Percentiles rank a stretch among this genome's conserved stretches.
These are phyloP conservation scores for Fagopyrum homotropicum DNA, from an alignment of 148 eudicot species.

Conservation along the genomic window DNA sequence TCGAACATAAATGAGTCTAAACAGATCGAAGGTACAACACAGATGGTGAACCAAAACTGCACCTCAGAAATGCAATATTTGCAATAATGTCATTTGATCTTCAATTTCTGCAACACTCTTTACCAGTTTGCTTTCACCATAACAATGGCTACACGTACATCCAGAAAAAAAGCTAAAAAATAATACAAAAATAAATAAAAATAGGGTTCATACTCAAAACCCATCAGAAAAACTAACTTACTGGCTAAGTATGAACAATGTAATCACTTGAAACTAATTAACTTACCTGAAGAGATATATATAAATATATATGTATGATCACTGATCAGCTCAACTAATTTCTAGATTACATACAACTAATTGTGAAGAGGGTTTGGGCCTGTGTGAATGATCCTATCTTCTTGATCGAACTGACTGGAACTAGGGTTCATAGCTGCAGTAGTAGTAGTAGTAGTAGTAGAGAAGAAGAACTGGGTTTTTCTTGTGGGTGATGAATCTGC, in stretches of 20 bases:
- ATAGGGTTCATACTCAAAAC: background rate
- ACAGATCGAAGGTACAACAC: background rate
- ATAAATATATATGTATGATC: background rate
- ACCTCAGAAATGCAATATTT: background rate
- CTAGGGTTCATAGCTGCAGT: background rate
- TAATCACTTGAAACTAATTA: background rate
- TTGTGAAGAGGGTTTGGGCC: conserved; percentile 17
- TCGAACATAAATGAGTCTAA: conserved; percentile 9
- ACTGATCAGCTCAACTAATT: background rate
- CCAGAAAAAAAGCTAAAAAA: background rate
- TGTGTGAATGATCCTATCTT: conserved; percentile 11
- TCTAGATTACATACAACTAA: background rate
- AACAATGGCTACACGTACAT: conserved; percentile 7
- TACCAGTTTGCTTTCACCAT: background rate
- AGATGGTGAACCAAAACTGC: background rate
- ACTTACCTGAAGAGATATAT: background rate
- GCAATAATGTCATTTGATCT: background rate
- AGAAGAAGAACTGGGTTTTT: background rate
- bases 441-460: background rate
- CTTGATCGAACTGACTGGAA: conserved; percentile 2
- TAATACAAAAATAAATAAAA: background rate
- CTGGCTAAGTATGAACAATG: background rate
- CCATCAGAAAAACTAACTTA: background rate
- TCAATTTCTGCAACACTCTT: background rate
- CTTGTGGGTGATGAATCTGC: background rate